Evolutionary conservation across 2,329 filamentous ascomycete species (phyloP), one percentile per base, ranked within the genome.

Genomic region (Davidsoniella australis): DNA sequence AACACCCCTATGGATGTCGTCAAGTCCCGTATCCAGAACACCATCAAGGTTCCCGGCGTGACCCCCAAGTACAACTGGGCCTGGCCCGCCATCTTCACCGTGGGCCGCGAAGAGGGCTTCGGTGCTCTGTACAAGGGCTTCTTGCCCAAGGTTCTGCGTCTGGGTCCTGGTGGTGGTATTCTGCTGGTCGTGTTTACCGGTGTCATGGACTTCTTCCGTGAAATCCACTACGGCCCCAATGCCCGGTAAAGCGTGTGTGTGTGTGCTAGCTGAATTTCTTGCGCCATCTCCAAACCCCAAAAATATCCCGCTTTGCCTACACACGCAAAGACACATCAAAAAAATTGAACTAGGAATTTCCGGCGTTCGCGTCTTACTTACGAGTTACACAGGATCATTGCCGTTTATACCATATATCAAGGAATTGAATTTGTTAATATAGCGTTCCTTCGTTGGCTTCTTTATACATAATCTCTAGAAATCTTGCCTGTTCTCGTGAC

Each of bases 11-110:
- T 94, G 78, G 88, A 96, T 61, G 89, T 96, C 17, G 88, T 96
- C 68, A 98, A 98, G 76, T 93, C 85, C 56, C 82, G 91, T 55
- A 98, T 98, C 57, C 91, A 98, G 68, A 98, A 98, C 69, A 86
- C 78, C 50, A 73, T 84, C 56, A 89, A 84, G 71, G 69, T 94
- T 38, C 64, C 82, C n/a, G 91, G 91, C 4, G 71, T 76, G 48
- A 68, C 78, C 18, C 85, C 85, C 61, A 98, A 98, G 75, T 98
- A 98, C 72, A 95, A 96, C 76, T 98, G 91, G 91, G 91, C 91
- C 29, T 94, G 81, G 76, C 85, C 86, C 43, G 80, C 86, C 18
- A 71, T 95, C 46, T 80, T 75, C 50, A 91, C 85, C 6, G 85
- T 98, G 53, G 80, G 86, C 67, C 85, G 78, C 68, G 91, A 98